Evolutionary conservation across 2,329 filamentous ascomycete species (phyloP).

Genomic region (Diaporthe ampelina): DNA sequence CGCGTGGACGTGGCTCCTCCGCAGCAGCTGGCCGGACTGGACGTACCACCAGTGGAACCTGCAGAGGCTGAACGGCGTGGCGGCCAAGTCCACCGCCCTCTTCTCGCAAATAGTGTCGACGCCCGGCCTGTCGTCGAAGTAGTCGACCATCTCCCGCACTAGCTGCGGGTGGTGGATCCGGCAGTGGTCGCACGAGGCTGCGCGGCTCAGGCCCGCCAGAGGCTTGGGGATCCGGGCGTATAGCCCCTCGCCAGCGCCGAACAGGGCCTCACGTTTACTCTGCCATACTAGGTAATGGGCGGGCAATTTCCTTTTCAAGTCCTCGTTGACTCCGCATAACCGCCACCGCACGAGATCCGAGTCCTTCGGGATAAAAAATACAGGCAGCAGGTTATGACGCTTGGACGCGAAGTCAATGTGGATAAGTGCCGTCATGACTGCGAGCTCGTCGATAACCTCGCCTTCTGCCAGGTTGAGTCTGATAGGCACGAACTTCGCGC

Average conservation of each 20-base stretch:
- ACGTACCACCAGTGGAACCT: constrained; percentile 27
- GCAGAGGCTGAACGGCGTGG: constrained; percentile 14
- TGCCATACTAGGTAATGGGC: not conserved
- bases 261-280: too few species aligned
- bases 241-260: not conserved
- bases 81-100: not conserved
- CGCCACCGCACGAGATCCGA: not conserved
- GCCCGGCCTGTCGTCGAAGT: not conserved
- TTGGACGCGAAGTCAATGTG: not conserved
- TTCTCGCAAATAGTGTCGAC: not conserved
- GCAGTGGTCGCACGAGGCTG: constrained; percentile 21
- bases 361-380: not conserved
- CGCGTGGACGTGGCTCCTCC: not conserved
- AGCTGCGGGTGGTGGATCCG: not conserved
- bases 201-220: not conserved
- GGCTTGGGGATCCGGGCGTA: constrained; percentile 9
- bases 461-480: not conserved
- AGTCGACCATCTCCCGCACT: not conserved
- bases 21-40: constrained; percentile 6
- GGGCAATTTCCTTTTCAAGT: not conserved
- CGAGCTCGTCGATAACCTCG: not conserved
- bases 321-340: too few species aligned
- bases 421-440: not conserved
- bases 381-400: not conserved
- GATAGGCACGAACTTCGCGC: not conserved